Percentiles rank a stretch among this genome's conserved stretches.
Conservation (phyloP, 2,329 filamentous ascomycete species). For the Microcyclospora tardicrescens region DNA sequence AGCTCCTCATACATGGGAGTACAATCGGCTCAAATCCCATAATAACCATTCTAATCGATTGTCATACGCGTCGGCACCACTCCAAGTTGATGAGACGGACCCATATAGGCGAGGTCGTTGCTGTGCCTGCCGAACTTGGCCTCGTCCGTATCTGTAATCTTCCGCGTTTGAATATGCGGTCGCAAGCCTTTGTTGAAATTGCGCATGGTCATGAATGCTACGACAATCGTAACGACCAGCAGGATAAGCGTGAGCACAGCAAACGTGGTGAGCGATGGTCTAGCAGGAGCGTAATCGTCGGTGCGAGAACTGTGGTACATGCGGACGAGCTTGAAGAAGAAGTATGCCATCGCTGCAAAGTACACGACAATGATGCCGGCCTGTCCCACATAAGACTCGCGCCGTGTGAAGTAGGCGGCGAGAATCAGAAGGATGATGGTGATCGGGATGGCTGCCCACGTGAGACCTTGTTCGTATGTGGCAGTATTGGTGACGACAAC, state of each 20-base stretch:
- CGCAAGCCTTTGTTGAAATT: slow-evolving; percentile 90
- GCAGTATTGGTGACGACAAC: slow-evolving; percentile 64
- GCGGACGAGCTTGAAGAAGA: slow-evolving; percentile 93
- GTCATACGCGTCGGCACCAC: slow-evolving; percentile 29
- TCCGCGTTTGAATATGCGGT: slow-evolving; percentile 59
- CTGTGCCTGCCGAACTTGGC: slow-evolving; percentile 23
- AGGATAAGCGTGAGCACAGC: slow-evolving; percentile 84
- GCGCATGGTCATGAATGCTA: slow-evolving; percentile 72
- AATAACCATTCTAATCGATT: slow-evolving; percentile 29
- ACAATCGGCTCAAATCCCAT: background rate
- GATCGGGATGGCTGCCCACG: slow-evolving; percentile 77
- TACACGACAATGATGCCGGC: slow-evolving; percentile 66
- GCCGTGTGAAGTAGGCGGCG: slow-evolving; percentile 73
- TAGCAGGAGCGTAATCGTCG: slow-evolving; percentile 63
- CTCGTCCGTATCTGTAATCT: slow-evolving; percentile 36
- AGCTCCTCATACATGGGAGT: too few relatives aligned
- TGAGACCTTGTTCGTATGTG: slow-evolving; percentile 69
- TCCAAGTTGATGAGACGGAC: slow-evolving; percentile 18
- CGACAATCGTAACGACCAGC: slow-evolving; percentile 76
- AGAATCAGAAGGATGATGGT: slow-evolving; percentile 79
- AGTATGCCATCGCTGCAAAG: slow-evolving; percentile 81
- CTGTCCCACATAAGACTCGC: slow-evolving; percentile 72
- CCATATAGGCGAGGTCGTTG: slow-evolving; percentile 2
- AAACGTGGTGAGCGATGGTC: slow-evolving; percentile 80
- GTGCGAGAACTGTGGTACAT: slow-evolving; percentile 51